Evolutionary conservation across 2,329 filamentous ascomycete genomes (phyloP).

Genomic region (Emergomyces orientalis): DNA sequence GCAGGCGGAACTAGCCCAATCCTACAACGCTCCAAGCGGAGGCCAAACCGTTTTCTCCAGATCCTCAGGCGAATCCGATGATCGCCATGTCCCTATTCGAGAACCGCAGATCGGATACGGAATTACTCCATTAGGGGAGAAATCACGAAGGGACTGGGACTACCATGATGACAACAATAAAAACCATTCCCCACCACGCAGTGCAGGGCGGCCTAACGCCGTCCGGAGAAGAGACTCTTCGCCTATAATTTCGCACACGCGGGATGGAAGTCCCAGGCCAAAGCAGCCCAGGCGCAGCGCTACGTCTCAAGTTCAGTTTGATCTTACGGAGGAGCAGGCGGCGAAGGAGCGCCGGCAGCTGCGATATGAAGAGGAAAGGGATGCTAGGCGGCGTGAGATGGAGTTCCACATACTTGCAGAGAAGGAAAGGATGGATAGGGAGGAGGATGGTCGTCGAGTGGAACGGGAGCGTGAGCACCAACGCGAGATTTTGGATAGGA

Average conservation of each 20-base stretch:
- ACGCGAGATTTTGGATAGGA: conserved; percentile 7
- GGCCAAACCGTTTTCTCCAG: conserved; percentile 32
- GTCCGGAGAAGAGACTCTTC: conserved; percentile 40
- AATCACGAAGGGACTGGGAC: neutral
- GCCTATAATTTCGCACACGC: conserved; percentile 32
- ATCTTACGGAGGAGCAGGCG: conserved; percentile 48
- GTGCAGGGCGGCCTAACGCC: conserved; percentile 19
- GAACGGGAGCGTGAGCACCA: conserved; percentile 7
- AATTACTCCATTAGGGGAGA: neutral
- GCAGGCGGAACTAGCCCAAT: conserved; percentile 16
- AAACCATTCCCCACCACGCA: conserved; percentile 1
- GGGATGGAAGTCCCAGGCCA: conserved; percentile 17
- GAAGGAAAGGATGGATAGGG: conserved; percentile 3
- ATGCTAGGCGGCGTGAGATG: conserved; percentile 11
- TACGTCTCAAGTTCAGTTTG: conserved; percentile 44
- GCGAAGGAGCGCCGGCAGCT: conserved; percentile 36
- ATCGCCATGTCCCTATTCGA: neutral
- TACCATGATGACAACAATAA: conserved; percentile 1
- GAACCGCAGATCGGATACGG: conserved; percentile 1
- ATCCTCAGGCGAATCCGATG: neutral
- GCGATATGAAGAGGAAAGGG: conserved; percentile 16
- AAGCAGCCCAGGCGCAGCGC: conserved; percentile 25
- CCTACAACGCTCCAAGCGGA: conserved; percentile 34
- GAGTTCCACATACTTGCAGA: conserved; percentile 4
- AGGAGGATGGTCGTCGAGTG: neutral